phyloP scores from a whole-genome alignment of 169 alveolate genomes.

The Besnoitia besnoiti region DNA sequence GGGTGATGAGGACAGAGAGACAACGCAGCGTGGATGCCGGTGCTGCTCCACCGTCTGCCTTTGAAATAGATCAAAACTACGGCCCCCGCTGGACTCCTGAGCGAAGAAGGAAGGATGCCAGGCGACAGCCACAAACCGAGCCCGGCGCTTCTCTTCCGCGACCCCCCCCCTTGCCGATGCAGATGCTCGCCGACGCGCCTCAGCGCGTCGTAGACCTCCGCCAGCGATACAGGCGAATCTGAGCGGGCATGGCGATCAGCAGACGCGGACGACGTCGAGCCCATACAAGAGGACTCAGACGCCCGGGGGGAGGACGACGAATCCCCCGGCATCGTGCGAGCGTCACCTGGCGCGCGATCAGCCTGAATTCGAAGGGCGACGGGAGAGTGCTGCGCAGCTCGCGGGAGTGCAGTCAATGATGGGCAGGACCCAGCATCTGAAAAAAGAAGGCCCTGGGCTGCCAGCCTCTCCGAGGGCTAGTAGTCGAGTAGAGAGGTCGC shows the following conservation, averaged over 20 bases:
- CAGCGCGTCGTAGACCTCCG: background rate
- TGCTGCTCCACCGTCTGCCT: conserved; percentile 11
- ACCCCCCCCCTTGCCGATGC: background rate
- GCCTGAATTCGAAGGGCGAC: no score
- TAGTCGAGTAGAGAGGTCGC: no score
- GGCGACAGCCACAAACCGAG: background rate
- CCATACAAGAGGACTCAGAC: background rate
- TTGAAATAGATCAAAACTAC: background rate
- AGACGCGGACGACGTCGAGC: background rate
- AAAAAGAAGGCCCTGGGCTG: no score
- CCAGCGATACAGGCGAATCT: background rate
- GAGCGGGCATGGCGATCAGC: background rate
- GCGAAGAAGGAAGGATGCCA: background rate
- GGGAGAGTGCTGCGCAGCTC: no score
- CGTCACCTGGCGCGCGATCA: no score
- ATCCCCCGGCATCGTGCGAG: no score
- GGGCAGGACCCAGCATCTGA: no score
- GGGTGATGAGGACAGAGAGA: background rate
- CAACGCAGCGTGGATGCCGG: background rate
- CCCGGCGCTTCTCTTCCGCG: background rate
- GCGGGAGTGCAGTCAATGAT: no score
- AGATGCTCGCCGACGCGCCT: background rate
- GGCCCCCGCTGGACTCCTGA: background rate
- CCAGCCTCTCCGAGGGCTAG: no score
- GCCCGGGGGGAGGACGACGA: no score